Percentiles rank a stretch among this genome's conserved stretches.
Conservation (phyloP, 169 alveolate species). For the Babesia caballi region DNA sequence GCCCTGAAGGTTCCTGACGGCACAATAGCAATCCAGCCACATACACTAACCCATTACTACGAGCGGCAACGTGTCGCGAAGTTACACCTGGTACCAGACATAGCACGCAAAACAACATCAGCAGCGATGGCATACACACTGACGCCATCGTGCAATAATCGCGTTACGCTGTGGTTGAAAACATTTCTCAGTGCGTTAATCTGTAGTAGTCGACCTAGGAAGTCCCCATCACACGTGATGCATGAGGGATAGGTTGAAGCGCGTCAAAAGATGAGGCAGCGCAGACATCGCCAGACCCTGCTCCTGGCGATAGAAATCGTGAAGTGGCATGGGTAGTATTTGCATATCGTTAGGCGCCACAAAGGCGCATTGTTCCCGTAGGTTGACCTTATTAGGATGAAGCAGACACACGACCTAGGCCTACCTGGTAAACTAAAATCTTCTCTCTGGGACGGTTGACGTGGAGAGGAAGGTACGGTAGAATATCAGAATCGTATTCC, state of each 20-base stretch:
- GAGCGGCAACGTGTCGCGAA: neutral
- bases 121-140: slow-evolving; percentile 1
- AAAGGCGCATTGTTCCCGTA: slow-evolving; percentile 32
- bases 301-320: slow-evolving; percentile 49
- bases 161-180: neutral
- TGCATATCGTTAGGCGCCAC: slow-evolving; percentile 20
- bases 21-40: neutral
- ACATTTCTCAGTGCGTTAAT: neutral
- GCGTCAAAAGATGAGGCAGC: slow-evolving; percentile 58
- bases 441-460: slow-evolving; percentile 68
- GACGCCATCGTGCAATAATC: neutral
- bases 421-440: slow-evolving; percentile 62
- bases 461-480: slow-evolving; percentile 74
- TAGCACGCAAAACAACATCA: slow-evolving; percentile 5
- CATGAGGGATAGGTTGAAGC: slow-evolving; percentile 55
- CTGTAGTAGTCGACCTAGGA: too few species aligned
- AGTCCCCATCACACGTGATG: slow-evolving; percentile 17
- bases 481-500: slow-evolving; percentile 62
- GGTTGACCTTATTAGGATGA: slow-evolving; percentile 9
- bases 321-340: slow-evolving; percentile 29
- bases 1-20: neutral
- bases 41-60: neutral
- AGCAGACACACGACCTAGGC: neutral
- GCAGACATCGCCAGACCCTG: slow-evolving; percentile 48
- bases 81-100: neutral